These are phyloP conservation scores for Aurantiochytrium sp. DNA, from an alignment of 108 stramenopile species.

Conservation along the genomic window DNA sequence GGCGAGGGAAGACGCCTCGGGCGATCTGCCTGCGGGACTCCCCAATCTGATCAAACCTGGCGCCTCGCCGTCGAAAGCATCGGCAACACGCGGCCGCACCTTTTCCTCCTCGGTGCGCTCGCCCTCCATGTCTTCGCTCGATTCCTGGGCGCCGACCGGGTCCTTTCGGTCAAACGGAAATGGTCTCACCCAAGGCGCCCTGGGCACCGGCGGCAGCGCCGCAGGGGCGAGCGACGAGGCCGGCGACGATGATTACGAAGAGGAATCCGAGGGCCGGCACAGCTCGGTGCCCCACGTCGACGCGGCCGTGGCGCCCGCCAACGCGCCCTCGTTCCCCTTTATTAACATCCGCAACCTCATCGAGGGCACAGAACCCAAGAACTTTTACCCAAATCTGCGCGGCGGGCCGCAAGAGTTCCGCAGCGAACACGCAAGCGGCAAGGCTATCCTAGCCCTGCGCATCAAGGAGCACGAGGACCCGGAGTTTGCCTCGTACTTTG, in stretches of 20 bases:
- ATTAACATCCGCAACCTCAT: not conserved
- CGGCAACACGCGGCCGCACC: not conserved
- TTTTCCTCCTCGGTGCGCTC: not conserved
- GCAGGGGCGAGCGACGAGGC: not conserved
- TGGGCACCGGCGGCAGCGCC: not conserved
- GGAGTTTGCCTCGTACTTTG: not conserved
- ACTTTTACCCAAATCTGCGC: not conserved
- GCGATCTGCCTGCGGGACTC: too few species aligned
- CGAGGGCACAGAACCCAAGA: not conserved
- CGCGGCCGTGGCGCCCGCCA: not conserved
- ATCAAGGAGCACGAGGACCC: not conserved
- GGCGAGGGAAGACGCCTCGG: too few species aligned
- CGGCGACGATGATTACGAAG: conserved; percentile 7
- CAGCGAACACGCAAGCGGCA: not conserved
- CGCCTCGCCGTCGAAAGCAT: not conserved
- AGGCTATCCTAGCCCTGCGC: not conserved
- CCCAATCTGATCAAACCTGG: too few species aligned
- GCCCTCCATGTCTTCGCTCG: not conserved
- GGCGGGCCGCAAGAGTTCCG: not conserved
- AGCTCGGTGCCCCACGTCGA: not conserved
- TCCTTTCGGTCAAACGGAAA: not conserved
- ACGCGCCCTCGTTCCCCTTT: conserved; percentile 7
- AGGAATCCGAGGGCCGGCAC: not conserved
- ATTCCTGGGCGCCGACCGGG: not conserved
- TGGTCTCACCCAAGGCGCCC: not conserved